Percentiles rank a stretch among this genome's conserved stretches.
Conservation (phyloP, 2,329 filamentous ascomycete species). For the Sporothrix dimorphospora region DNA sequence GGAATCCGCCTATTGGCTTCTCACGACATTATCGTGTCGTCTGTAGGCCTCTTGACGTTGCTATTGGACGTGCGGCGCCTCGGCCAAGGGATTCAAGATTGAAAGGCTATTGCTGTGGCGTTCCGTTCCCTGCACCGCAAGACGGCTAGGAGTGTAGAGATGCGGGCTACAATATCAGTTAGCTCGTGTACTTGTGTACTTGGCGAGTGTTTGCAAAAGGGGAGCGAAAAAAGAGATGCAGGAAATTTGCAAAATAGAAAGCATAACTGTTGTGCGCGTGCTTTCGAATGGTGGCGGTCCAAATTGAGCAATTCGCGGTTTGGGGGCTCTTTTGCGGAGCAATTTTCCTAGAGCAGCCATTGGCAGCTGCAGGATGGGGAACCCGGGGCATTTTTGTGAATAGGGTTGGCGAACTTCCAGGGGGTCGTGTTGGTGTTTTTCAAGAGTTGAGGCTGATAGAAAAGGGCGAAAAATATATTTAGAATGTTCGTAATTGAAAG, state of each 20-base stretch:
- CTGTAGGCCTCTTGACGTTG: neutral
- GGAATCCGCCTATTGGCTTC: neutral
- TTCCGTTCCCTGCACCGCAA: too few species aligned
- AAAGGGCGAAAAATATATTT: neutral
- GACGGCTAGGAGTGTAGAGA: neutral
- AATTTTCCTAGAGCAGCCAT: conserved; percentile 18
- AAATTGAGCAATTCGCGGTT: conserved; percentile 7
- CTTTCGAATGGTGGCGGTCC: neutral
- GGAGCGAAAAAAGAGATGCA: neutral
- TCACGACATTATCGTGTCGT: neutral
- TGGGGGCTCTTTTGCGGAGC: conserved; percentile 8
- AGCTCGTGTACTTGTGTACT: neutral
- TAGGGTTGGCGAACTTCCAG: neutral
- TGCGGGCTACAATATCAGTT: neutral
- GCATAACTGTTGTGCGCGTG: neutral
- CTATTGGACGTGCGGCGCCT: neutral
- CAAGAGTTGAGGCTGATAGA: neutral
- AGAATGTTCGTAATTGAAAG: neutral
- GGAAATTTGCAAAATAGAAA: neutral
- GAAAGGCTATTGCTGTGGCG: neutral
- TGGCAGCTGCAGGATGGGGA: neutral
- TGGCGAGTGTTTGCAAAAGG: neutral
- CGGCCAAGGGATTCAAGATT: neutral
- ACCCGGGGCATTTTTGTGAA: neutral
- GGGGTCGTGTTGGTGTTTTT: neutral